Conservation (phyloP, 345 rosid genomes). For the Pseudoturritis turrita region DNA sequence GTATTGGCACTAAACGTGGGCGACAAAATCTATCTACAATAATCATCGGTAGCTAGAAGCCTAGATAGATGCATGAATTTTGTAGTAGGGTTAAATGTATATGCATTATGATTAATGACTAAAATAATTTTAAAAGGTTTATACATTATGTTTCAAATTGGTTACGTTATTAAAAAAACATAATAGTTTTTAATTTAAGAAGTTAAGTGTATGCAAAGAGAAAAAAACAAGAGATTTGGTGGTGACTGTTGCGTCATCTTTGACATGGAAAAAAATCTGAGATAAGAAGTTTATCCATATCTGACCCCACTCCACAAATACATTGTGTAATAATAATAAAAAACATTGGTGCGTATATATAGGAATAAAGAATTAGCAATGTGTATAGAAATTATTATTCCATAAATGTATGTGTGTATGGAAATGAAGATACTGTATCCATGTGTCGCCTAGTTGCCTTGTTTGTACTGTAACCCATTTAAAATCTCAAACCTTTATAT, state of each 20-base stretch:
- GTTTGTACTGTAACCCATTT: not conserved
- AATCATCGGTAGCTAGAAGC: not conserved
- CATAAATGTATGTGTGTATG: conserved; percentile 9
- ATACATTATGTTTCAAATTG: conserved; percentile 4
- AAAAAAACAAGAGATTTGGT: conserved; percentile 11
- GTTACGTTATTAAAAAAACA: not conserved
- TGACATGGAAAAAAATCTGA: conserved; percentile 24
- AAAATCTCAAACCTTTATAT: not conserved
- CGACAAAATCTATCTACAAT: conserved; percentile 6
- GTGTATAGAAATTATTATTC: not conserved
- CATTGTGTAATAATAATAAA: not conserved
- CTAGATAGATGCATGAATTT: conserved; percentile 13
- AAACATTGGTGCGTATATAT: not conserved
- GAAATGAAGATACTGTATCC: conserved; percentile 21
- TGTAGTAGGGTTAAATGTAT: not conserved
- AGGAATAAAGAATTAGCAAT: conserved; percentile 1
- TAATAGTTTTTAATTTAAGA: not conserved
- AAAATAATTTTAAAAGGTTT: not conserved
- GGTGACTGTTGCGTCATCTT: conserved; percentile 32
- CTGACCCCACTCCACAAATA: conserved; percentile 9
- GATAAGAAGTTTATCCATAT: conserved; percentile 34
- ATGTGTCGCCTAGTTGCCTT: conserved; percentile 18
- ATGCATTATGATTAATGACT: not conserved
- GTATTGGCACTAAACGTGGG: conserved; percentile 11
- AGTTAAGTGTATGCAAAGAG: not conserved